Evolutionary conservation across 768 basidiomycete genomes (phyloP), one percentile per base, ranked within the genome.

Genomic region (Stropharia rugosoannulata): DNA sequence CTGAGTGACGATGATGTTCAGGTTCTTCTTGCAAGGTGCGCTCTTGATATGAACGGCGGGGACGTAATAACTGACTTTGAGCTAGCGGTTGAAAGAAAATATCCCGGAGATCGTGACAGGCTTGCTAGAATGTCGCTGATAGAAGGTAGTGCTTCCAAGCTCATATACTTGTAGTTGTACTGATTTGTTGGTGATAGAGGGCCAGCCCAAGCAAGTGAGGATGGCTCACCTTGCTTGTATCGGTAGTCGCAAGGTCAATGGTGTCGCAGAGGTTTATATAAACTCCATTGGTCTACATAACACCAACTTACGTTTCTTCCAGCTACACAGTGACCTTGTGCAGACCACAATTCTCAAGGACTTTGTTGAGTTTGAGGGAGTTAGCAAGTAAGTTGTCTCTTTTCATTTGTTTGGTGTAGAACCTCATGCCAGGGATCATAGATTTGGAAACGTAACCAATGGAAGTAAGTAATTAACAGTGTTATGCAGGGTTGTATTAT

Each of bases 191-290:
- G 36, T 42, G 48, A 27, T 57, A 91, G 95, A 96, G 84, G 90
- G 92, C 13, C 68, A 80, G 57, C 93, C 93, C 5, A 85, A 96
- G 70, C 84, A 92, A 64, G 81, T 97, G 58, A 81, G 93, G 59
- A 95, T 95, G 91, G 93, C 94, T 8, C 87, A 90, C 71, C 76
- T 99, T 22, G 97, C 97, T 15, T 89, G 88, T 69, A 89, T 98
- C 57, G 94, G 77, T 27, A 90, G 87, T 65, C 83, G 87, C 62
- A 90, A 87, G 68, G 90, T 95, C 65, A 99, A 99, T 63, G 96
- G 97, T 65, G 97, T 98, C 12, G 96, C 97, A 9, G 96, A 95
- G 76, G 85, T 87, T 60, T 9, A 66, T 48, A 45, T 38, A 16
- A 29, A 18, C 13, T 25, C 16, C 29, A 22, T 2, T 4, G 5